phyloP scores from a whole-genome alignment of 2,329 filamentous ascomycete species.

The Hypoxylon rubiginosum region DNA sequence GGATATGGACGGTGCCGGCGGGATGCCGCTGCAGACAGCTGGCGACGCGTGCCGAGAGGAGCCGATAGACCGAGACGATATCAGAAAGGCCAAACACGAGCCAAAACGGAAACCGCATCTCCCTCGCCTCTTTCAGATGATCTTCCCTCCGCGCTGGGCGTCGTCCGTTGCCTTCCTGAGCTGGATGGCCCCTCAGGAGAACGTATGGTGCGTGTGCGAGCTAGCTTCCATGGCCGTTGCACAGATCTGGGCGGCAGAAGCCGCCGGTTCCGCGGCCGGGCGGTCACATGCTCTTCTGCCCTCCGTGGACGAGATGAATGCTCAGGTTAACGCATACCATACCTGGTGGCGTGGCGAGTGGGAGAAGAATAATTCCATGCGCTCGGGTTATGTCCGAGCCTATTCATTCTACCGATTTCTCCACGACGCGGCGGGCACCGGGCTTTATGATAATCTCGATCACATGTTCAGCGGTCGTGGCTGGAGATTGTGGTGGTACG shows the following conservation, averaged over 20 bases:
- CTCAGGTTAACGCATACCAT: conserved; percentile 46
- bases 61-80: neutral
- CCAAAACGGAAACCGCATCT: conserved; percentile 26
- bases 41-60: conserved; percentile 3
- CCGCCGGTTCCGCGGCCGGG: conserved; percentile 4
- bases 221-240: conserved; percentile 57
- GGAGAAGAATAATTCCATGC: conserved; percentile 42
- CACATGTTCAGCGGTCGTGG: conserved; percentile 42
- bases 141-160: conserved; percentile 44
- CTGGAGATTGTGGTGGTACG: conserved; percentile 46
- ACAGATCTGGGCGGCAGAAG: conserved; percentile 47
- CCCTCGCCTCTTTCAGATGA: conserved; percentile 43
- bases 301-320: conserved; percentile 44
- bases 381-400: conserved; percentile 40
- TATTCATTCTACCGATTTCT: conserved; percentile 47
- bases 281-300: conserved; percentile 39
- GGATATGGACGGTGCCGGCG: conserved; percentile 42
- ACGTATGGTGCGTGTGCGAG: conserved; percentile 41
- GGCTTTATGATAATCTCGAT: conserved; percentile 46
- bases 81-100: neutral
- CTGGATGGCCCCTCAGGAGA: conserved; percentile 42
- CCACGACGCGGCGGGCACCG: conserved; percentile 47
- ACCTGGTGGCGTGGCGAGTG: conserved; percentile 47
- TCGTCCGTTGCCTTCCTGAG: conserved; percentile 43
- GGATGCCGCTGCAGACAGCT: conserved; percentile 27